A percentile compares a stretch with the other conserved stretches of the same genome.
Conservation (phyloP, 805 yeast species). For the Wickerhamomyces canadensis region DNA sequence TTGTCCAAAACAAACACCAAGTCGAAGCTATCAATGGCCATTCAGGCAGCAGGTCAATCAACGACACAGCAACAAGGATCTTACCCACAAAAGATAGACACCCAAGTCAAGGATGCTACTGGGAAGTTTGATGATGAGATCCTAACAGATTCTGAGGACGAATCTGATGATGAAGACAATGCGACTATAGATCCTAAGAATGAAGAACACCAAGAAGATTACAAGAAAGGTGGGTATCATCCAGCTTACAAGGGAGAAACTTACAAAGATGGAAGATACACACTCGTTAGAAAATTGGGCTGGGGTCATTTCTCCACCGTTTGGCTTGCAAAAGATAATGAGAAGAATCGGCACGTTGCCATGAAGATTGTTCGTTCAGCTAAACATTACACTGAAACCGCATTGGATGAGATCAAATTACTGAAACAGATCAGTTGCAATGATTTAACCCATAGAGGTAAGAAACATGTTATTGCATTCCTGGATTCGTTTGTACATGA, state of each 20-base stretch:
- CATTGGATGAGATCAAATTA: constrained; percentile 85
- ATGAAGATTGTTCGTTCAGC: constrained; percentile 92
- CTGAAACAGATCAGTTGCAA: constrained; percentile 60
- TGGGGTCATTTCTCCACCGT: constrained; percentile 99
- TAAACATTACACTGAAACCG: constrained; percentile 86
- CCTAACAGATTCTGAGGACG: no score
- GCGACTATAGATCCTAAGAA: constrained; percentile 38
- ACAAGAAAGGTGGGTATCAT: constrained; percentile 91
- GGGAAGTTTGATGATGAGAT: no score
- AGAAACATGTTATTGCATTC: constrained; percentile 71
- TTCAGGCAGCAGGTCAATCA: constrained; percentile 12
- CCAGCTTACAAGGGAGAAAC: constrained; percentile 87
- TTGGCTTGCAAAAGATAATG: constrained; percentile 75
- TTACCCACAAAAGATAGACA: not conserved
- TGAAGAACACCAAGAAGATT: constrained; percentile 85
- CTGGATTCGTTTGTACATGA: constrained; percentile 79
- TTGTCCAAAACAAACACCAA: constrained; percentile 7
- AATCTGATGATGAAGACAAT: constrained; percentile 1
- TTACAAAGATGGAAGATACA: constrained; percentile 71
- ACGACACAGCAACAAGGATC: not conserved
- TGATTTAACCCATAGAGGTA: constrained; percentile 71
- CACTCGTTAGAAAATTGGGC: constrained; percentile 83
- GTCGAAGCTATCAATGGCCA: constrained; percentile 20
- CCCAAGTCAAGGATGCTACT: not conserved
- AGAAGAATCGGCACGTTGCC: constrained; percentile 73